phyloP scores from a whole-genome alignment of 78 protist species.

The Cavenderia fasciculata region DNA sequence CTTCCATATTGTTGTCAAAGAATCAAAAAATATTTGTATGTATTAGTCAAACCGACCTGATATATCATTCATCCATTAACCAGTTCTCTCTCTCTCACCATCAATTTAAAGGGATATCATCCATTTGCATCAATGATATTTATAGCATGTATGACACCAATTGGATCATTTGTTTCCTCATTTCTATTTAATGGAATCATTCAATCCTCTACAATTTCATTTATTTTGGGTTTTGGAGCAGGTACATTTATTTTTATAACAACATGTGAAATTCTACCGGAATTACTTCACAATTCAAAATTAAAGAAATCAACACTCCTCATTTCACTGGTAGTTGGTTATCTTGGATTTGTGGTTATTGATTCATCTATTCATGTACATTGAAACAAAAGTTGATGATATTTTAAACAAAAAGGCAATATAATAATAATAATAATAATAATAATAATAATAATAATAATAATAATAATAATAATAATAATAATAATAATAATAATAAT shows the following conservation, averaged over 20 bases:
- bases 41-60: neutral
- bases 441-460: too few relatives aligned
- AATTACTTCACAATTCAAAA: constrained; percentile 12
- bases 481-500: too few relatives aligned
- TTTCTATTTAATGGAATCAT: constrained; percentile 47
- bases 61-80: too few relatives aligned
- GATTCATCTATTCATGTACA: constrained; percentile 39
- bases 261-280: constrained; percentile 56
- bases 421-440: too few relatives aligned
- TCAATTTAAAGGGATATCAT: constrained; percentile 3
- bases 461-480: too few relatives aligned
- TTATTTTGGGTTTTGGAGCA: constrained; percentile 61
- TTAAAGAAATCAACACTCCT: constrained; percentile 5
- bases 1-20: constrained; percentile 48
- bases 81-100: too few relatives aligned
- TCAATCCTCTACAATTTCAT: constrained; percentile 18
- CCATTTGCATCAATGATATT: constrained; percentile 58
- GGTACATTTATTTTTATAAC: constrained; percentile 76
- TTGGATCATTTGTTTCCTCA: constrained; percentile 26
- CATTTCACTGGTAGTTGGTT: constrained; percentile 8
- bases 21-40: constrained; percentile 17
- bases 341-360: constrained; percentile 20
- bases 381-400: neutral
- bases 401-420: too few relatives aligned
- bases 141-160: constrained; percentile 55